A percentile compares a stretch with the other conserved stretches of the same genome.
These are phyloP conservation scores for Pleurotus giganteus DNA, from an alignment of 768 basidiomycete genomes.

Conservation along the genomic window DNA sequence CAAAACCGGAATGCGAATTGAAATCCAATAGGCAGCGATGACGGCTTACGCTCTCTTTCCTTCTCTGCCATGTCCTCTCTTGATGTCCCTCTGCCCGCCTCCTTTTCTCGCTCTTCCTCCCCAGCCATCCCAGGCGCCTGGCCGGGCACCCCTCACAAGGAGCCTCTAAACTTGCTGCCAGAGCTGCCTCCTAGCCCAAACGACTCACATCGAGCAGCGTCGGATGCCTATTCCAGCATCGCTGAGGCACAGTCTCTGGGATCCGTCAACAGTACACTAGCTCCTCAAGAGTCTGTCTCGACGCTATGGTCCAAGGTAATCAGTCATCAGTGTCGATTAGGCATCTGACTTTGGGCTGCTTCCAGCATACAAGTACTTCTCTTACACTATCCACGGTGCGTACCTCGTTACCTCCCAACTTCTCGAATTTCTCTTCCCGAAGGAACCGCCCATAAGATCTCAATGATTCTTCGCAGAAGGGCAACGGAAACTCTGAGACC, in stretches of 20 bases:
- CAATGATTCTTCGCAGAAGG: neutral
- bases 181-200: neutral
- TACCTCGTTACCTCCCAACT: neutral
- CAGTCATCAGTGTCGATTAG: constrained; percentile 3
- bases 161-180: neutral
- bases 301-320: constrained; percentile 3
- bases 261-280: constrained; percentile 2
- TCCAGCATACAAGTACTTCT: constrained; percentile 2
- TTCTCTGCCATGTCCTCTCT: constrained; percentile 13
- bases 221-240: neutral
- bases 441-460: neutral
- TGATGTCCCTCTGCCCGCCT: constrained; percentile 27
- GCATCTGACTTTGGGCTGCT: neutral
- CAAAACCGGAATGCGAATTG: constrained; percentile 3
- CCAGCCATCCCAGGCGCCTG: constrained; percentile 43
- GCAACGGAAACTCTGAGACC: neutral
- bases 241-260: constrained; percentile 5
- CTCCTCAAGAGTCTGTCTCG: neutral
- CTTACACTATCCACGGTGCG: constrained; percentile 18
- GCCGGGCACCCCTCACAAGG: constrained; percentile 27
- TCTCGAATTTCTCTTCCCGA: neutral
- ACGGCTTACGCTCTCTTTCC: constrained; percentile 9
- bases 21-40: constrained; percentile 5
- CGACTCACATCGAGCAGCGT: neutral
- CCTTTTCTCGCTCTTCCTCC: constrained; percentile 25